phyloP scores from a whole-genome alignment of 148 eudicot species.

The Pharnaceum exiguum region DNA sequence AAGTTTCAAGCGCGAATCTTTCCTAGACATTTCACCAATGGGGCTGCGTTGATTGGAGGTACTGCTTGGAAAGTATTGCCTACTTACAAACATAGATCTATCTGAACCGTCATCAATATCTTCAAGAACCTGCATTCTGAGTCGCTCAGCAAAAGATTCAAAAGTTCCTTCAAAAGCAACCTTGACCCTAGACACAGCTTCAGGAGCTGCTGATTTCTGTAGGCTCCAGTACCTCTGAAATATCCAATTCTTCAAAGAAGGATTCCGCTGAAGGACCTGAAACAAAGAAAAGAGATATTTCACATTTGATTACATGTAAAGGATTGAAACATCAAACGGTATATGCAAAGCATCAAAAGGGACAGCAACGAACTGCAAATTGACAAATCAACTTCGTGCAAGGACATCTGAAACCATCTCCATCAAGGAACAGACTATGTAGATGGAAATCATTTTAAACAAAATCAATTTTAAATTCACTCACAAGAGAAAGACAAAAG shows the following conservation, averaged over 20 bases:
- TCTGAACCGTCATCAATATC: constrained; percentile 40
- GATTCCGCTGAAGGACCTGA: constrained; percentile 64
- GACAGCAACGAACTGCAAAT: too few relatives aligned
- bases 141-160: constrained; percentile 48
- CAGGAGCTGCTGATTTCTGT: constrained; percentile 49
- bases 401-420: too few relatives aligned
- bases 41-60: constrained; percentile 29
- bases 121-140: constrained; percentile 37
- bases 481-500: neutral
- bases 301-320: too few relatives aligned
- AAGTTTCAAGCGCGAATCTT: constrained; percentile 26
- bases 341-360: too few relatives aligned
- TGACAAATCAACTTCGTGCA: too few relatives aligned
- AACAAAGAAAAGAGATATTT: too few relatives aligned
- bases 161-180: constrained; percentile 51
- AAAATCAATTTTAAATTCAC: too few relatives aligned
- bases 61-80: constrained; percentile 37
- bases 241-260: constrained; percentile 61
- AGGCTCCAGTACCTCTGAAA: constrained; percentile 60
- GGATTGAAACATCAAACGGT: too few relatives aligned
- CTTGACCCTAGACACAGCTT: constrained; percentile 48
- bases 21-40: constrained; percentile 40
- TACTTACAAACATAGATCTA: constrained; percentile 36
- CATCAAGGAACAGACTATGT: neutral
- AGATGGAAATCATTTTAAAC: neutral